A percentile compares a stretch with the other conserved stretches of the same genome.
These are phyloP conservation scores for Trichoderma sp. DNA, from an alignment of 2,329 filamentous ascomycete species.

Conservation along the genomic window DNA sequence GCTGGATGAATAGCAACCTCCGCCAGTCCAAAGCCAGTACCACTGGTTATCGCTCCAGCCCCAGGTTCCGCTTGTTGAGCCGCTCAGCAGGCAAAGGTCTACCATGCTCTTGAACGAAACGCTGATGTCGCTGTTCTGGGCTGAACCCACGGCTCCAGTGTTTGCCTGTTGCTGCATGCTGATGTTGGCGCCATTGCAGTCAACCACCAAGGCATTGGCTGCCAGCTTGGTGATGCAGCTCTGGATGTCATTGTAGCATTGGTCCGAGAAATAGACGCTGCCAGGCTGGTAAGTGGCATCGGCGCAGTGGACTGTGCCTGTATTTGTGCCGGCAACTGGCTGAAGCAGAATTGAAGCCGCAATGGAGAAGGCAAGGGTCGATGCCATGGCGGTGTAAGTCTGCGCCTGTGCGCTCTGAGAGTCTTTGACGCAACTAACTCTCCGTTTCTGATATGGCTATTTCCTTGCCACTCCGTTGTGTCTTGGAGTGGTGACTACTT, in stretches of 20 bases:
- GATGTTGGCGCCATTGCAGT: constrained; percentile 22
- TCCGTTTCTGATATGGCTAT: not conserved
- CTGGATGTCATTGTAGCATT: not conserved
- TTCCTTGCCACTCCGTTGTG: not conserved
- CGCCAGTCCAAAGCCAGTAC: constrained; percentile 23
- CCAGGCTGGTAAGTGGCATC: not conserved
- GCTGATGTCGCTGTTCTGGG: constrained; percentile 15
- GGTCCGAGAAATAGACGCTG: not conserved
- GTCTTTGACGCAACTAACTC: not conserved
- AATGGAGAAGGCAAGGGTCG: not conserved
- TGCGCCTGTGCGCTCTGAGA: not conserved
- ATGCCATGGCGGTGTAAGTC: constrained; percentile 1
- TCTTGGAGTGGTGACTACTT: not conserved
- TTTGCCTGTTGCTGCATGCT: constrained; percentile 25
- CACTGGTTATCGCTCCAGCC: constrained; percentile 26
- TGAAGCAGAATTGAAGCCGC: constrained; percentile 11
- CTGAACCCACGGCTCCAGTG: not conserved
- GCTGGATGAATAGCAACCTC: constrained; percentile 15
- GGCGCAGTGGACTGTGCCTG: not conserved
- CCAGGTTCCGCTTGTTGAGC: constrained; percentile 22
- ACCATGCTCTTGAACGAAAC: constrained; percentile 24
- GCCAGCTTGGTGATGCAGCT: not conserved
- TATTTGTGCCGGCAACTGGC: constrained; percentile 5
- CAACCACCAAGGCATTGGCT: not conserved
- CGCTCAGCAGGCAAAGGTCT: constrained; percentile 23